phyloP scores from a whole-genome alignment of 2,329 filamentous ascomycete species.

The Fusarium tricinctum region DNA sequence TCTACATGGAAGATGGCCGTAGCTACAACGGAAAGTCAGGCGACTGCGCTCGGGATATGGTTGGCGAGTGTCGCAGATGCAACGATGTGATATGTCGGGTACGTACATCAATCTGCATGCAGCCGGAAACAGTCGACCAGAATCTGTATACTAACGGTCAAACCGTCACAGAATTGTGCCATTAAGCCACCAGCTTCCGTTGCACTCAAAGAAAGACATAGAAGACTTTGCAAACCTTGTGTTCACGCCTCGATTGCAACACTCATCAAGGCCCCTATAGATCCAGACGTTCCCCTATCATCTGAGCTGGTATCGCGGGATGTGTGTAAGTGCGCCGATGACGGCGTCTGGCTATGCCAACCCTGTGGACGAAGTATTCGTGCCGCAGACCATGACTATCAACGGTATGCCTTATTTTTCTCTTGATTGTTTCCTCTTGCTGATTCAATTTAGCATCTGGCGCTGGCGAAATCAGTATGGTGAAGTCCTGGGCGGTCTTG shows the following conservation, averaged over 20 bases:
- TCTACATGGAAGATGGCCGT: slow-evolving; percentile 70
- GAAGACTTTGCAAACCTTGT: slow-evolving; percentile 84
- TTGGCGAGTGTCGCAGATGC: slow-evolving; percentile 85
- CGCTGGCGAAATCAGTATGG: slow-evolving; percentile 90
- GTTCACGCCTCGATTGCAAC: slow-evolving; percentile 76
- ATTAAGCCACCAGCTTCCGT: slow-evolving; percentile 82
- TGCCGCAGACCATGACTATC: slow-evolving; percentile 70
- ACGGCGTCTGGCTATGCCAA: slow-evolving; percentile 86
- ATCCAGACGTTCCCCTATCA: slow-evolving; percentile 63
- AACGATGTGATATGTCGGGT: slow-evolving; percentile 85
- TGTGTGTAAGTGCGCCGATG: slow-evolving; percentile 66
- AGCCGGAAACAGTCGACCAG: slow-evolving; percentile 5
- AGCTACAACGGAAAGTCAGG: slow-evolving; percentile 76
- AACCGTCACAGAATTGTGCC: slow-evolving; percentile 79
- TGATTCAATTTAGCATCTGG: slow-evolving; percentile 75
- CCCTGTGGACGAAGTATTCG: slow-evolving; percentile 82
- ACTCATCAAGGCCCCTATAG: slow-evolving; percentile 62
- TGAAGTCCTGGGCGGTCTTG: slow-evolving; percentile 82
- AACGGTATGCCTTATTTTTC: slow-evolving; percentile 59
- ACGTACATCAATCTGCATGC: slow-evolving; percentile 53
- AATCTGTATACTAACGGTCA: slow-evolving; percentile 23
- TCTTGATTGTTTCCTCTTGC: not conserved
- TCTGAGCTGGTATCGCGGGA: slow-evolving; percentile 69
- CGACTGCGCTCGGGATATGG: slow-evolving; percentile 88
- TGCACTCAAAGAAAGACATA: slow-evolving; percentile 79